phyloP scores from a whole-genome alignment of 2,329 filamentous ascomycete species.

The Chaetomiaceae sp. region DNA sequence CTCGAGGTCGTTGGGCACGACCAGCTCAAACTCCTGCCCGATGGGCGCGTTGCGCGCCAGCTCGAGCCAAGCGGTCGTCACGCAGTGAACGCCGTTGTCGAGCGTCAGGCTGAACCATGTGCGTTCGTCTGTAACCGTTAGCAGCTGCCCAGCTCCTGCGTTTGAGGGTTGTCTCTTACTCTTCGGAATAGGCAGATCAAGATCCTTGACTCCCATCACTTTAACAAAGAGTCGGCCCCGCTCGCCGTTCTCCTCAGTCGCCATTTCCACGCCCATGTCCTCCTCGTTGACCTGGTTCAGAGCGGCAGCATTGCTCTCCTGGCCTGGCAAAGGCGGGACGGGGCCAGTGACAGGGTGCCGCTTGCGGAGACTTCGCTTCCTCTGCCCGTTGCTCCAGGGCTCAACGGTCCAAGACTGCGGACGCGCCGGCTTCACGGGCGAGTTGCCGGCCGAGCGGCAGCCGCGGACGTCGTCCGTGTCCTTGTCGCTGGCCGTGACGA shows the following conservation, averaged over 20 bases:
- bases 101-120: slow-evolving; percentile 94
- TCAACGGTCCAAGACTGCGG: slow-evolving; percentile 95
- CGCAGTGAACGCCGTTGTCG: slow-evolving; percentile 97
- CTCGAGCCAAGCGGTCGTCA: slow-evolving; percentile 94
- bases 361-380: slow-evolving; percentile 62
- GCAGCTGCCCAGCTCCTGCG: background rate
- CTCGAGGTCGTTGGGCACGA: slow-evolving; percentile 95
- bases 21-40: slow-evolving; percentile 95
- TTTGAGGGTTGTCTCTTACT: slow-evolving; percentile 56
- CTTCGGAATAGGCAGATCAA: slow-evolving; percentile 85
- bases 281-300: slow-evolving; percentile 67
- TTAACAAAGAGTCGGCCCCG: slow-evolving; percentile 93
- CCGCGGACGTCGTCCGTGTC: slow-evolving; percentile 51
- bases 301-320: slow-evolving; percentile 70
- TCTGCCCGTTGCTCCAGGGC: slow-evolving; percentile 83
- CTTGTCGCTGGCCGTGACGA: slow-evolving; percentile 87
- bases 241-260: slow-evolving; percentile 74
- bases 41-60: slow-evolving; percentile 88
- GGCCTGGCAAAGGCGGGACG: slow-evolving; percentile 79
- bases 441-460: slow-evolving; percentile 61
- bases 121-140: slow-evolving; percentile 62
- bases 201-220: slow-evolving; percentile 95
- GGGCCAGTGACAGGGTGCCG: slow-evolving; percentile 54
- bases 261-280: slow-evolving; percentile 52
- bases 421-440: slow-evolving; percentile 69